These are phyloP conservation scores for Tulasnella calospora DNA, from an alignment of 768 basidiomycete genomes.

Conservation along the genomic window DNA sequence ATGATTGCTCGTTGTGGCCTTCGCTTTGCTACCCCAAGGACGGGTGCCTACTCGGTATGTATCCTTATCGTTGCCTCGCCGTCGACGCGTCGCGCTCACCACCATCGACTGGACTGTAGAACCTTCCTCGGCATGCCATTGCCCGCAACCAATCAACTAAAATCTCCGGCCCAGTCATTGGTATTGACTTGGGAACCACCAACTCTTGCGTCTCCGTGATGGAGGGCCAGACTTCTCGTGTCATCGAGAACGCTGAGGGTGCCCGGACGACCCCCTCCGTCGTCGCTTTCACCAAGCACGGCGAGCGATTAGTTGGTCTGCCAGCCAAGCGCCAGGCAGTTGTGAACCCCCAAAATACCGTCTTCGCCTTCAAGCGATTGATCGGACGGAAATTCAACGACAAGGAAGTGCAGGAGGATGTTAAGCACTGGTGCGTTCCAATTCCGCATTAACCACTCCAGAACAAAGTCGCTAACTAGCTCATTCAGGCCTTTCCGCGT, in stretches of 20 bases:
- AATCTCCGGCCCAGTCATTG: constrained; percentile 86
- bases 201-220: constrained; percentile 87
- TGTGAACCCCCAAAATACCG: constrained; percentile 92
- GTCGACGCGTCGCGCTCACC: not conserved
- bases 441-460: not conserved
- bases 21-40: constrained; percentile 8
- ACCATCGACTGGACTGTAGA: constrained; percentile 22
- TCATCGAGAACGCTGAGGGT: constrained; percentile 98
- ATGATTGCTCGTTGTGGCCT: not conserved
- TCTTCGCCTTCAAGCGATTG: constrained; percentile 89
- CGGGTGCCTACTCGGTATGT: not conserved
- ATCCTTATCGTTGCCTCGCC: not conserved
- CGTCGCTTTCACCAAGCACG: constrained; percentile 97
- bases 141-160: constrained; percentile 95
- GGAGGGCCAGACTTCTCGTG: constrained; percentile 95
- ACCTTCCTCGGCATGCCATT: constrained; percentile 62
- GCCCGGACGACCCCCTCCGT: constrained; percentile 95
- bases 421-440: constrained; percentile 66
- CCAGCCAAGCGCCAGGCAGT: constrained; percentile 97
- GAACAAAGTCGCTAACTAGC: not conserved
- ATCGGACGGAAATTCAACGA: constrained; percentile 93
- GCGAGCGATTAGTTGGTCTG: constrained; percentile 87
- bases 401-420: constrained; percentile 88
- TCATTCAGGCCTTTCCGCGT: constrained; percentile 68
- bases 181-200: constrained; percentile 94